Evolutionary conservation across 2,329 filamentous ascomycete species (phyloP).

Genomic region (Chalaropsis thielavioides): DNA sequence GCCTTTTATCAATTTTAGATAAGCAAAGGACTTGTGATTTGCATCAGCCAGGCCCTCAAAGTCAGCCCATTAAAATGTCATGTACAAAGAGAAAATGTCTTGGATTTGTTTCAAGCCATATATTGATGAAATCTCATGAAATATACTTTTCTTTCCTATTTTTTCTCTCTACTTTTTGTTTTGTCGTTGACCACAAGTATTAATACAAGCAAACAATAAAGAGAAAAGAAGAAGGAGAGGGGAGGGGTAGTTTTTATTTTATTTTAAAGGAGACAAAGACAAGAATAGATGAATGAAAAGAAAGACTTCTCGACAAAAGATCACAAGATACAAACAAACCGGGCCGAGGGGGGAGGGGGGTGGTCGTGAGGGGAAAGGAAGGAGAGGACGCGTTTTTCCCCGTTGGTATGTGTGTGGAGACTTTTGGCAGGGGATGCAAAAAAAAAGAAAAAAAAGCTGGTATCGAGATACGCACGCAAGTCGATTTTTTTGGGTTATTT

Average conservation of each 20-base stretch:
- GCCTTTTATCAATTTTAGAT: neutral
- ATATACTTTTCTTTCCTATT: neutral
- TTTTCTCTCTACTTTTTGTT: neutral
- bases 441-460: neutral
- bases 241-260: too few relatives aligned
- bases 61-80: neutral
- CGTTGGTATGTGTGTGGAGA: neutral
- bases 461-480: neutral
- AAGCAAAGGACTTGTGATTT: neutral
- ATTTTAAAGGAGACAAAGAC: neutral
- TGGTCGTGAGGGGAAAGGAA: neutral
- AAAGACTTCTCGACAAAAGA: neutral
- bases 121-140: neutral
- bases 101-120: neutral
- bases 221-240: neutral
- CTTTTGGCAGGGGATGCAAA: neutral
- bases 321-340: neutral
- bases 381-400: neutral
- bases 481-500: neutral
- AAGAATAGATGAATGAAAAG: neutral
- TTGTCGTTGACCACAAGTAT: neutral
- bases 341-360: neutral
- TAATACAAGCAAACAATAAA: neutral
- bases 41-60: neutral
- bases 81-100: neutral